Evolutionary conservation across 129 eudicot genomes (phyloP).

Genomic region (Ambrosia trifida): DNA sequence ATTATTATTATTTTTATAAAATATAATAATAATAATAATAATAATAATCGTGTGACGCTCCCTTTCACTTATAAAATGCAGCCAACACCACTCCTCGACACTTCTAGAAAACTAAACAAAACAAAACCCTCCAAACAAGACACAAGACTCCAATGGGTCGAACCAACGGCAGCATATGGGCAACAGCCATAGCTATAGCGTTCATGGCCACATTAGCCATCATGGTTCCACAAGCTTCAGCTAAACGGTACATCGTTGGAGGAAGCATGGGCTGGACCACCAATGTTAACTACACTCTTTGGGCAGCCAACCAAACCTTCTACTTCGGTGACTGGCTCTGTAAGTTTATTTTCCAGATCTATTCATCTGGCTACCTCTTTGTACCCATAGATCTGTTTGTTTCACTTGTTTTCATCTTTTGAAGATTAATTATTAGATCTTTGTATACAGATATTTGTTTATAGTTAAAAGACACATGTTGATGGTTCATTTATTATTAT

Average conservation of each 20-base stretch:
- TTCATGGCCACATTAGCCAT: conserved; percentile 36
- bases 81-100: conserved; percentile 6
- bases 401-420: conserved; percentile 15
- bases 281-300: conserved; percentile 60
- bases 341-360: conserved; percentile 39
- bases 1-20: too few relatives aligned
- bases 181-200: conserved; percentile 40
- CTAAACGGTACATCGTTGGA: conserved; percentile 60
- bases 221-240: conserved; percentile 59
- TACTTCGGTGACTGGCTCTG: conserved; percentile 85
- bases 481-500: too few relatives aligned
- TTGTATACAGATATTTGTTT: neutral
- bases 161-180: conserved; percentile 28
- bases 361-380: neutral
- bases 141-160: conserved; percentile 38
- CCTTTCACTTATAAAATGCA: conserved; percentile 24
- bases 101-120: conserved; percentile 8
- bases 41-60: conserved; percentile 29
- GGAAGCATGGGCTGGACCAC: conserved; percentile 60
- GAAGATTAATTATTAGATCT: conserved; percentile 7
- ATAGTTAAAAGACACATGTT: too few relatives aligned
- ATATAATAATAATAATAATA: too few relatives aligned
- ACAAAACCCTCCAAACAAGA: neutral
- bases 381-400: conserved; percentile 15
- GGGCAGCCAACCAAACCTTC: conserved; percentile 71